phyloP scores from a whole-genome alignment of 768 basidiomycete genomes.

The Macrolepiota dolichaula region DNA sequence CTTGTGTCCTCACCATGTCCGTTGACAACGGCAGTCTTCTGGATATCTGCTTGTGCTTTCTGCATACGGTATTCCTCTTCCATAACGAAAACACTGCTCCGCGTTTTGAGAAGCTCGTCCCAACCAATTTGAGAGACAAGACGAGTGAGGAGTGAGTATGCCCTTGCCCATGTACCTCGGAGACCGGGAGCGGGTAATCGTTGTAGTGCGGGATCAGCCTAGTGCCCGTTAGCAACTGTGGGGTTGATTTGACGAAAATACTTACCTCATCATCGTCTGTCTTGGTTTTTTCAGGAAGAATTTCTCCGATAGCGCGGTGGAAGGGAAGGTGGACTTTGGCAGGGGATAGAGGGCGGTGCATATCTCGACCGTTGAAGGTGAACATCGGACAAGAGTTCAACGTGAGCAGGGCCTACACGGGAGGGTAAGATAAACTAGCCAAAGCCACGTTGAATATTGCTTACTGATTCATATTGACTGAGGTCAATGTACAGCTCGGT shows the following conservation, averaged over 20 bases:
- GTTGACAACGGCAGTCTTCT: conserved; percentile 29
- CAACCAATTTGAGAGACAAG: conserved; percentile 95
- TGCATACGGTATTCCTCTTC: conserved; percentile 99
- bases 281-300: conserved; percentile 80
- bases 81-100: conserved; percentile 97
- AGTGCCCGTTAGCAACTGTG: conserved; percentile 4
- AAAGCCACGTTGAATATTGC: conserved; percentile 16
- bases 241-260: background rate
- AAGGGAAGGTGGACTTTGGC: conserved; percentile 83
- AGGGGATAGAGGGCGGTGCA: conserved; percentile 80
- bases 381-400: conserved; percentile 99
- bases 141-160: conserved; percentile 85
- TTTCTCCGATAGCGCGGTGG: conserved; percentile 81
- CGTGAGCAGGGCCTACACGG: conserved; percentile 69
- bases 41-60: conserved; percentile 77
- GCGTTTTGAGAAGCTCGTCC: conserved; percentile 95
- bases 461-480: conserved; percentile 75
- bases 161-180: conserved; percentile 93
- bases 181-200: conserved; percentile 95
- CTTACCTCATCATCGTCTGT: conserved; percentile 81
- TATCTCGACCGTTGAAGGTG: conserved; percentile 95
- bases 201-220: conserved; percentile 91
- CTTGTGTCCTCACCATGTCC: conserved; percentile 15
- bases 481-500: conserved; percentile 93
- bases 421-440: background rate